Evolutionary conservation across 176 grass and related monocot species (phyloP), one percentile per base, ranked within the genome.

Genomic region (Lolium rigidum): DNA sequence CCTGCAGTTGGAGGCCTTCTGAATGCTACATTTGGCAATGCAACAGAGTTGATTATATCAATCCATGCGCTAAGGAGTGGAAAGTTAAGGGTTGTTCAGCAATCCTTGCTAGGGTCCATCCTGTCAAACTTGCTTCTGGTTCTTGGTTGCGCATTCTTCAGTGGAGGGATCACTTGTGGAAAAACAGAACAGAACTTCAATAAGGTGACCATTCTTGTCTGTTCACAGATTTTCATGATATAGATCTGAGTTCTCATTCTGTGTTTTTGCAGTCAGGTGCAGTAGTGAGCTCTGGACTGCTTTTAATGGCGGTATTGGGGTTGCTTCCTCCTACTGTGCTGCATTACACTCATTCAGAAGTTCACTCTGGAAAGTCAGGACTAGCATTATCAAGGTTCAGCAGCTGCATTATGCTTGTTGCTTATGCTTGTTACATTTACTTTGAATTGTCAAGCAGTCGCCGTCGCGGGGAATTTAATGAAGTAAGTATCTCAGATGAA

Each of bases 1-100:
- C 62, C 91, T 83, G 50, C 55, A 96, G 91, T 85, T 48, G 94
- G 94, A 20, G 89, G 89, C 37, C 89, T 91, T 47, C 72, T 91
- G 48, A 93, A 96, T 84, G 89, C 91, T 83, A 91, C 91, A 38
- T 96, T 96, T 84, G 91, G 91, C 25, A 96, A 96, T 78, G 94
- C 91, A 21, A 96, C 94, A 0, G 91, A 97, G 81, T 75, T 97
- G 79, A 92, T 97, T 75, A 97, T 94, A 94, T 97, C 94, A 16
- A 86, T 97, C 39, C 87, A 92, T 51, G 89, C 92, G 2, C 80
- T 97, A 25, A 83, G 87, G 70, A 86, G 82, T n/a, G 90, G 92
- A 44, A 92, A 92, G 57, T 54, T 92, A 80, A 38, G 87, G 8
- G 89, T 97, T 17, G 92, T 97, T 26, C 94, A 97, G 58, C 92